A percentile compares a stretch with the other conserved stretches of the same genome.
phyloP scores from a whole-genome alignment of 2,329 filamentous ascomycete genomes.

The Xylariomycetidae sp. region DNA sequence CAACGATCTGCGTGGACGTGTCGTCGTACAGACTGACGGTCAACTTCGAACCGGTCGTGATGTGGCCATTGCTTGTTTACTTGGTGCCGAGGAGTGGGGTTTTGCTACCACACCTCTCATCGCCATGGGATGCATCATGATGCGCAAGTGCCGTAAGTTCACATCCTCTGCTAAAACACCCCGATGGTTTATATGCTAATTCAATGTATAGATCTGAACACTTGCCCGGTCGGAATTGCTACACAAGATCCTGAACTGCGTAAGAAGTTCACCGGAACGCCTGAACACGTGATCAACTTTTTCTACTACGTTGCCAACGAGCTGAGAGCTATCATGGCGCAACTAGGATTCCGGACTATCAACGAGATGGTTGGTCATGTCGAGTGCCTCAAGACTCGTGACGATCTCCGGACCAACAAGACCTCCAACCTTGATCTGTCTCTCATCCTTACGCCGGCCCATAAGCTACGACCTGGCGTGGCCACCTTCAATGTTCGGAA shows the following conservation, averaged over 20 bases:
- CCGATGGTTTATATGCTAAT: not conserved
- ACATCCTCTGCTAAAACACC: not conserved
- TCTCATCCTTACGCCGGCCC: conserved; percentile 88
- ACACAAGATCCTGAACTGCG: conserved; percentile 92
- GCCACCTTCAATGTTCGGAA: conserved; percentile 97
- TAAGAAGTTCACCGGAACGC: conserved; percentile 88
- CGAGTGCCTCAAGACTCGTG: conserved; percentile 77
- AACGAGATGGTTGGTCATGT: conserved; percentile 97
- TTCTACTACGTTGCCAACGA: conserved; percentile 98
- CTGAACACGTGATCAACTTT: conserved; percentile 97
- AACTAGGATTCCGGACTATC: conserved; percentile 87
- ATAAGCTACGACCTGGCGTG: conserved; percentile 88
- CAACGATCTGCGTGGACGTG: conserved; percentile 91
- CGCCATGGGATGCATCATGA: conserved; percentile 95
- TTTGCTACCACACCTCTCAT: conserved; percentile 94
- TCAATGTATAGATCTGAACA: conserved; percentile 49
- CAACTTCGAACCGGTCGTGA: conserved; percentile 89
- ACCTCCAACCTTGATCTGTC: conserved; percentile 90
- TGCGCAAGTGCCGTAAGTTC: conserved; percentile 60
- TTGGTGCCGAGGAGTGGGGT: conserved; percentile 97
- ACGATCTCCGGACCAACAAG: conserved; percentile 82
- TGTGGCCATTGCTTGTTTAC: conserved; percentile 86
- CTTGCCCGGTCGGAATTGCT: conserved; percentile 86
- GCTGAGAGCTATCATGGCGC: conserved; percentile 93
- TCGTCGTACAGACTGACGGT: conserved; percentile 93